Evolutionary conservation across 106 monocot species (phyloP).

Genomic region (Acorus calamus): DNA sequence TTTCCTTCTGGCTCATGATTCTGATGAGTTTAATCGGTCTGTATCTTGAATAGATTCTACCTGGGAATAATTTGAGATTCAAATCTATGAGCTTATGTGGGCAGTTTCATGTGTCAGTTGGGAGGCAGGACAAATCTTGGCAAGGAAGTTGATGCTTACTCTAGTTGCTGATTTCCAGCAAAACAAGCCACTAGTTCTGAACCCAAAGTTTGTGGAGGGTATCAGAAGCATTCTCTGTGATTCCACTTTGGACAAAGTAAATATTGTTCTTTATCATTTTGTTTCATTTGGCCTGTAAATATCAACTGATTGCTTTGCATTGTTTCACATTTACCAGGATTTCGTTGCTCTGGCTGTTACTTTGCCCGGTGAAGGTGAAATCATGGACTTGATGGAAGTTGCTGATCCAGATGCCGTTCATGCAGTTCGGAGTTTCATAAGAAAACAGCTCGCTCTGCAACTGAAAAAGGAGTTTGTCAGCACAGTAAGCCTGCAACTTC

Average conservation of each 20-base stretch:
- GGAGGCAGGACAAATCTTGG: constrained; percentile 91
- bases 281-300: background rate
- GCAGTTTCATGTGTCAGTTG: constrained; percentile 38
- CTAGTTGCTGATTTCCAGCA: constrained; percentile 77
- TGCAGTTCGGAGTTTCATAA: constrained; percentile 56
- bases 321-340: constrained; percentile 35
- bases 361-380: constrained; percentile 78
- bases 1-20: constrained; percentile 93
- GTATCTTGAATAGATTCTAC: background rate
- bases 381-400: constrained; percentile 83
- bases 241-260: constrained; percentile 82
- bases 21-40: constrained; percentile 95
- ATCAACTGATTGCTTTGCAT: background rate
- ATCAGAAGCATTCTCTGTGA: constrained; percentile 66
- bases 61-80: background rate
- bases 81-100: background rate
- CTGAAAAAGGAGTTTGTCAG: constrained; percentile 51
- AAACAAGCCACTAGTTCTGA: constrained; percentile 53
- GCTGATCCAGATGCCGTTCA: constrained; percentile 76
- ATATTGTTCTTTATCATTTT: background rate
- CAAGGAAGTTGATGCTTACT: constrained; percentile 85
- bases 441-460: constrained; percentile 42
- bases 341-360: constrained; percentile 86
- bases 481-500: constrained; percentile 21
- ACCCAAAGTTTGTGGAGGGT: constrained; percentile 75